phyloP scores from a whole-genome alignment of 495 filamentous ascomycete species.

The Penicillium waksmanii region DNA sequence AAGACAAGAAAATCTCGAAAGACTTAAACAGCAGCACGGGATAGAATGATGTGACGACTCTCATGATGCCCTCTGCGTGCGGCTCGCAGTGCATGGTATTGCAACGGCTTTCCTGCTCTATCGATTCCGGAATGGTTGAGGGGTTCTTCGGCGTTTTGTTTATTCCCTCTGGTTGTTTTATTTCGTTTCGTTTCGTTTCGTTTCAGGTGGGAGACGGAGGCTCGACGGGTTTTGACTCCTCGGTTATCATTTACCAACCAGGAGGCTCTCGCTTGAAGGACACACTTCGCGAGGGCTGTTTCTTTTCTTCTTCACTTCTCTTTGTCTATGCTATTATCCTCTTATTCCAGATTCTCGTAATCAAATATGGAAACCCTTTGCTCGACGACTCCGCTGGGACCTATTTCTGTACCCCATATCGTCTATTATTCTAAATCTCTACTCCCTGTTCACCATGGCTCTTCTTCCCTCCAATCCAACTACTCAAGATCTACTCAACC shows the following conservation, averaged over 20 bases:
- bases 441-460: not conserved
- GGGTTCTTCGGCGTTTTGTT: constrained; percentile 50
- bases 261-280: constrained; percentile 12
- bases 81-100: constrained; percentile 43
- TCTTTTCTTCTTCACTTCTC: constrained; percentile 20
- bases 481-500: not conserved
- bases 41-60: constrained; percentile 78
- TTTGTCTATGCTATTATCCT: constrained; percentile 15
- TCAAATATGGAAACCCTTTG: not conserved
- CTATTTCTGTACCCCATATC: not conserved
- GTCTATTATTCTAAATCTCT: not conserved
- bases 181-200: constrained; percentile 2
- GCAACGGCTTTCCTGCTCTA: constrained; percentile 37
- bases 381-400: not conserved
- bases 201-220: constrained; percentile 18
- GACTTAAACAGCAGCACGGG: constrained; percentile 94
- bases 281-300: constrained; percentile 13
- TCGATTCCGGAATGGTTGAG: constrained; percentile 44
- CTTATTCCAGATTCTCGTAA: not conserved
- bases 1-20: constrained; percentile 95
- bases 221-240: constrained; percentile 13
- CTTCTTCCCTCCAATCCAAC: not conserved
- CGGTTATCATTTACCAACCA: constrained; percentile 9
- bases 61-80: constrained; percentile 45
- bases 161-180: constrained; percentile 30